Base-by-base conservation (phyloP, 805 yeast species). In the Zygotorulaspora sp. region DNA sequence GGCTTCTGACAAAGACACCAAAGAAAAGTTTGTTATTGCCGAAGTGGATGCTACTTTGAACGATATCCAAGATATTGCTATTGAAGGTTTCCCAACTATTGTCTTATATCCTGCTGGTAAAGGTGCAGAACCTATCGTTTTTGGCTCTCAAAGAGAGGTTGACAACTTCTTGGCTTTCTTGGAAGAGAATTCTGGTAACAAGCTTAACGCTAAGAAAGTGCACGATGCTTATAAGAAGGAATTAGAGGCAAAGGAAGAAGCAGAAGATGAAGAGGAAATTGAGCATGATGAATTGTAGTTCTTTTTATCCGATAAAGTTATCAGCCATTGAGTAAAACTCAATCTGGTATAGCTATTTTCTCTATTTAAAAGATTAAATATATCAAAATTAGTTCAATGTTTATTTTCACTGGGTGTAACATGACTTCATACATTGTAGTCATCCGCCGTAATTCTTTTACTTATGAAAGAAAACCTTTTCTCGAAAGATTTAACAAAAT, bases 11-110 rank as follows among this genome's bases (percentile, higher is more conserved):
- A 57, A 65, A 15, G 68, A 62, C 32, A 69, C 70, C 34, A 61
- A 65, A 37, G 67, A 67, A 37, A 71, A 78, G 59, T 83, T 90
- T 42, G 61, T 78, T 28, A 68, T 92, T 56, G 96, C 96, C 50
- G 78, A 89, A 65, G 66, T 92, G 40, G 96, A 92, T 67, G 95
- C 90, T 62, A 82, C 95, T 42, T 72, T 70, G 52, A 92, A 92
- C 63, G 98, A 92, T 62, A 86, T 90, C 44, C 40, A 50, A 18
- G 81, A 78, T 41, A 83, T 84, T 50, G 80, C 78, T 32, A 80
- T 92, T 52, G 69, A 75, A 47, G 96, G 97, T 40, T 92, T 85
- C 74, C 98, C 98, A 67, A 90, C 97, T 40, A 69, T 92, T 53
- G 74, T 83, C 58, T 74, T 90, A 41, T 92, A 80, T 73, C 96